Conservation (phyloP, 176 grass and related monocot species). For the Hordeum marinum region DNA sequence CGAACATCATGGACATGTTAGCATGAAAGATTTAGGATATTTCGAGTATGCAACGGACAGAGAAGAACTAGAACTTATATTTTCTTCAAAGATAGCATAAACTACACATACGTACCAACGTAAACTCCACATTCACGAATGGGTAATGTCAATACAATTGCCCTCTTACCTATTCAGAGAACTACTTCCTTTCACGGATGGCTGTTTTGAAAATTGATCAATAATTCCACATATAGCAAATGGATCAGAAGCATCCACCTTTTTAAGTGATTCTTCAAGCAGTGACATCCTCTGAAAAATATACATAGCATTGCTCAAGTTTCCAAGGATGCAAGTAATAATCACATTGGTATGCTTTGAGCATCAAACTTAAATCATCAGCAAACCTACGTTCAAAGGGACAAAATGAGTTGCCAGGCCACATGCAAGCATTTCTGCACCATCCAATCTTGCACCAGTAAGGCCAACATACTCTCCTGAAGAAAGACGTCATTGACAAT, state of each 20-base stretch:
- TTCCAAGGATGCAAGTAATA: not conserved
- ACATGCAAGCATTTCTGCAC: conserved; percentile 85
- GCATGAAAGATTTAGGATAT: not conserved
- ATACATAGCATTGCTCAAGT: not conserved
- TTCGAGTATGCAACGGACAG: not conserved
- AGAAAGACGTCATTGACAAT: conserved; percentile 28
- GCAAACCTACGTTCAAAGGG: conserved; percentile 54
- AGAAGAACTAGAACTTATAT: not conserved
- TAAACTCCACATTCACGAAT: not conserved
- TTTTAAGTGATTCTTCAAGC: conserved; percentile 77
- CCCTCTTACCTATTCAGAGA: conserved; percentile 55
- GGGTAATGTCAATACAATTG: conserved; percentile 4
- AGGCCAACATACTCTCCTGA: conserved; percentile 95
- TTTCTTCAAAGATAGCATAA: not conserved
- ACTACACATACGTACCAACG: not conserved
- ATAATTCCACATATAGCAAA: conserved; percentile 75
- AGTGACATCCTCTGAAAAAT: conserved; percentile 49
- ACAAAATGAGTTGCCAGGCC: conserved; percentile 97
- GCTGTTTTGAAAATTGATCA: conserved; percentile 59
- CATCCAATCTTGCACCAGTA: conserved; percentile 83
- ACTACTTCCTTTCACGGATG: conserved; percentile 71
- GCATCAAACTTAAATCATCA: conserved; percentile 2
- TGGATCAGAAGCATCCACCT: conserved; percentile 51
- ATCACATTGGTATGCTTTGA: not conserved
- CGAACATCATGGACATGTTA: not conserved